Base-by-base conservation (phyloP, 2,329 filamentous ascomycete genomes). In the Sporothrix sp. region DNA sequence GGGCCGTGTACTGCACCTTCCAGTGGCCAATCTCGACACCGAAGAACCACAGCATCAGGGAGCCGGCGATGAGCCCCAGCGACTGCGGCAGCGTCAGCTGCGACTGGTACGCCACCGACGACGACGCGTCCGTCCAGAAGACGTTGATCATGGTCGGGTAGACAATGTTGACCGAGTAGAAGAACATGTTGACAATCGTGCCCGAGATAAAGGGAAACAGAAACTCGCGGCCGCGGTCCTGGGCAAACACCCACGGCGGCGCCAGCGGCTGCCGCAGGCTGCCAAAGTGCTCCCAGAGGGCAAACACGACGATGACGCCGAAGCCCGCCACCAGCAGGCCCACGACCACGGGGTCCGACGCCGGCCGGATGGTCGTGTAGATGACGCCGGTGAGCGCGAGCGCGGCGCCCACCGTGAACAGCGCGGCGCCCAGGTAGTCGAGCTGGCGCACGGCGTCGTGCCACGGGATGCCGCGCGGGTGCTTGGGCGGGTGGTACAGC, bases 181-280 rank as follows among this genome's bases (percentile, higher is more conserved):
- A 52, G 33, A 52, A 52, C 46, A 44, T 45, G 39, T 44, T 39
- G 25, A 52, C 45, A 20, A 52, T 52, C 20, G 16, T 44, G 37
- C 38, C 39, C 2, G 27, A 25, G 20, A 45, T 38, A 16, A 52
- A 52, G 3, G 51, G 51, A 23, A 32, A 43, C 13, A 39, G 16
- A n/a, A 52, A 52, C 45, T 52, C 51, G 37, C 71, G 63, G 2
- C 72, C 72, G 28, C 63, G 59, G 13, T 67, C 65, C 9, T 65
- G 61, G 2, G 68, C 66, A 57, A 75, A 74, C 55, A 75, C 62
- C 39, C 65, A 61, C 0, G 68, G 65, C 7, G 71, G 71, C 0
- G 68, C 69, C 6, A 74, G 59, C 0, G 63, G 65, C 39, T 65
- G 65, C 54, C 65, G 65, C 13, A 64, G 52, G 5, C 59, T 59